A percentile compares a stretch with the other conserved stretches of the same genome.
These are phyloP conservation scores for Coniochaeta ligniaria DNA, from an alignment of 2,329 filamentous ascomycete genomes.

Conservation along the genomic window DNA sequence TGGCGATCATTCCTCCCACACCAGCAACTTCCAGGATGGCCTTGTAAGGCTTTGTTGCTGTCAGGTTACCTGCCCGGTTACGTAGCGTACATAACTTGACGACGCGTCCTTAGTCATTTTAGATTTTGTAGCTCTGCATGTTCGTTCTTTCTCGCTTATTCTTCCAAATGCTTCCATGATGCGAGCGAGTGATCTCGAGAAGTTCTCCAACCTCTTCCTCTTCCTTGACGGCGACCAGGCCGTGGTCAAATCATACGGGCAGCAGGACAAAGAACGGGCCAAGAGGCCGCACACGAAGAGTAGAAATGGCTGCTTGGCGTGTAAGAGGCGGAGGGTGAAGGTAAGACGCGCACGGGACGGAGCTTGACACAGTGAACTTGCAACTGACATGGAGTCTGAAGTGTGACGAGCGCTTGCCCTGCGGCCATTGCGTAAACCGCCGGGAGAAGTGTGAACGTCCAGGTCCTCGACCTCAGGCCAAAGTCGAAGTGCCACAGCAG, in stretches of 20 bases:
- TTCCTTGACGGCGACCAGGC: neutral
- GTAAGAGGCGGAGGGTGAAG: neutral
- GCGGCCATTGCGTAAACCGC: constrained; percentile 19
- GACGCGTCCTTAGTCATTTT: neutral
- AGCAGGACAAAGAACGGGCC: neutral
- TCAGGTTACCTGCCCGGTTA: neutral
- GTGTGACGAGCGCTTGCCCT: constrained; percentile 20
- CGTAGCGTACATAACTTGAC: neutral
- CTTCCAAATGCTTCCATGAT: neutral
- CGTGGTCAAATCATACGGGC: neutral
- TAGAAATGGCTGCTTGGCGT: neutral
- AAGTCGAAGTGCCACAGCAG: neutral
- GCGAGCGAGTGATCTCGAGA: neutral
- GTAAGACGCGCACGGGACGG: neutral
- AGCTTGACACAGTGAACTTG: neutral
- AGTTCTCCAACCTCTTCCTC: constrained; percentile 1
- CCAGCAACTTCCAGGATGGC: neutral
- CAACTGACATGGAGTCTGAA: constrained; percentile 11
- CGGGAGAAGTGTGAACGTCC: constrained; percentile 12
- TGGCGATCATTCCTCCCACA: neutral
- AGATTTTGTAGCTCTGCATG: neutral
- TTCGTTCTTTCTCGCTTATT: neutral
- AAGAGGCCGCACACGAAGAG: constrained; percentile 1
- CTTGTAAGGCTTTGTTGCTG: neutral
- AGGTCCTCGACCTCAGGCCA: neutral